These are phyloP conservation scores for Cyberlindnera veronae DNA, from an alignment of 805 yeast genomes.

Conservation along the genomic window DNA sequence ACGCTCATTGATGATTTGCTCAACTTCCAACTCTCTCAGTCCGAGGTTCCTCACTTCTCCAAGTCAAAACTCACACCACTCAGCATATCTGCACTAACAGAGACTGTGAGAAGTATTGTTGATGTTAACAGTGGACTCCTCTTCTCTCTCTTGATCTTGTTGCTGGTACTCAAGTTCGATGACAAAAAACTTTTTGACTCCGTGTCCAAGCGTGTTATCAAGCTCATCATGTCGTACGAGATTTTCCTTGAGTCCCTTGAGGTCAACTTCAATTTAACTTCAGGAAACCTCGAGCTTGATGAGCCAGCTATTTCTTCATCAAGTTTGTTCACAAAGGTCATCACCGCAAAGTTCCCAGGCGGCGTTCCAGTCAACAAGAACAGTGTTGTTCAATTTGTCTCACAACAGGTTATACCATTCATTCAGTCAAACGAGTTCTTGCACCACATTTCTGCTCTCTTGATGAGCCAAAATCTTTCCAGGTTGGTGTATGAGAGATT, in stretches of 20 bases:
- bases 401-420: slow-evolving; percentile 17
- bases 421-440: slow-evolving; percentile 20
- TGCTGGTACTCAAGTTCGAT: slow-evolving; percentile 37
- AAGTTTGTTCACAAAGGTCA: slow-evolving; percentile 13
- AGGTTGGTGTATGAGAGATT: slow-evolving; percentile 17
- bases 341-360: slow-evolving; percentile 9
- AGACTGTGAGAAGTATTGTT: slow-evolving; percentile 29
- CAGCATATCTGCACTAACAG: slow-evolving; percentile 23
- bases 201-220: slow-evolving; percentile 18
- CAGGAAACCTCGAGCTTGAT: slow-evolving; percentile 22
- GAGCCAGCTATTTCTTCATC: slow-evolving; percentile 13
- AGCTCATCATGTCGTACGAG: slow-evolving; percentile 19
- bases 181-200: slow-evolving; percentile 21
- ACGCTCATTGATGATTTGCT: slow-evolving; percentile 36
- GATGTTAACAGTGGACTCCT: slow-evolving; percentile 30
- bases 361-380: slow-evolving; percentile 17
- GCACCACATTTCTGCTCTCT: slow-evolving; percentile 5
- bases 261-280: slow-evolving; percentile 13
- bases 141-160: slow-evolving; percentile 31
- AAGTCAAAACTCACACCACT: slow-evolving; percentile 23
- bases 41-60: not conserved
- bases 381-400: slow-evolving; percentile 14
- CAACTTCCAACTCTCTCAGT: slow-evolving; percentile 23
- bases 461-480: slow-evolving; percentile 14
- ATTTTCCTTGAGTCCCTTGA: slow-evolving; percentile 16